Evolutionary conservation across 1,284 basidiomycete genomes (phyloP).

Genomic region (Rhodotorula sp.): DNA sequence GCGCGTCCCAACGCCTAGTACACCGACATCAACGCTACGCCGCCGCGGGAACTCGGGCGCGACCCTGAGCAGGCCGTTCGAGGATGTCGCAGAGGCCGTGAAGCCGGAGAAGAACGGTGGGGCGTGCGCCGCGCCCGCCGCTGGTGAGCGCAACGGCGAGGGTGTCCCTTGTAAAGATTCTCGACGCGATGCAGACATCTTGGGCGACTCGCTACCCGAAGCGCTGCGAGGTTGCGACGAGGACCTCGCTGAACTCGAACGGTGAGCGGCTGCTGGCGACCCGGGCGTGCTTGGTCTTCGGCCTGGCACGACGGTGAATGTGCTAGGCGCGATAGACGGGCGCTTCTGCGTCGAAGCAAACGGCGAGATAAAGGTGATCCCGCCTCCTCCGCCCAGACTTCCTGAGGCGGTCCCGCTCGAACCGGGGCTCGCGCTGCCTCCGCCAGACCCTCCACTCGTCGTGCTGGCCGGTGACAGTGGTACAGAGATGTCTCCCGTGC

Average conservation of each 20-base stretch:
- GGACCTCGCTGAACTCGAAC: conserved; percentile 6
- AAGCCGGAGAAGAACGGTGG: conserved; percentile 28
- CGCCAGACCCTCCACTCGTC: too few relatives aligned
- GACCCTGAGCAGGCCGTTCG: conserved; percentile 14
- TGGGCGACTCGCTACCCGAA: conserved; percentile 7
- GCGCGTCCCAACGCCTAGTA: conserved; percentile 37
- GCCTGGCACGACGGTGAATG: conserved; percentile 1
- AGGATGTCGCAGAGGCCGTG: background rate
- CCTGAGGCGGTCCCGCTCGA: background rate
- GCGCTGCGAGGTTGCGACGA: conserved; percentile 9
- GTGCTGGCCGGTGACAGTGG: background rate
- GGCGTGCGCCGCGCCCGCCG: conserved; percentile 8
- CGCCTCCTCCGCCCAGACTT: conserved; percentile 3
- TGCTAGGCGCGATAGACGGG: conserved; percentile 5
- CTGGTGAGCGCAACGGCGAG: conserved; percentile 26
- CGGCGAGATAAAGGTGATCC: conserved; percentile 39
- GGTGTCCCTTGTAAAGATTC: conserved; percentile 17
- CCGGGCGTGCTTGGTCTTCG: conserved; percentile 6
- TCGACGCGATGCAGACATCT: conserved; percentile 19
- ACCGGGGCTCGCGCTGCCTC: background rate
- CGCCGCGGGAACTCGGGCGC: conserved; percentile 34
- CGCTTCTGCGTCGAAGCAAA: conserved; percentile 19
- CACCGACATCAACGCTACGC: conserved; percentile 41
- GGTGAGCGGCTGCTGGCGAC: conserved; percentile 1
- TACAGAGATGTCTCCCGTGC: background rate